These are phyloP conservation scores for Podospora appendiculata DNA, from an alignment of 495 filamentous ascomycete species.

Conservation along the genomic window DNA sequence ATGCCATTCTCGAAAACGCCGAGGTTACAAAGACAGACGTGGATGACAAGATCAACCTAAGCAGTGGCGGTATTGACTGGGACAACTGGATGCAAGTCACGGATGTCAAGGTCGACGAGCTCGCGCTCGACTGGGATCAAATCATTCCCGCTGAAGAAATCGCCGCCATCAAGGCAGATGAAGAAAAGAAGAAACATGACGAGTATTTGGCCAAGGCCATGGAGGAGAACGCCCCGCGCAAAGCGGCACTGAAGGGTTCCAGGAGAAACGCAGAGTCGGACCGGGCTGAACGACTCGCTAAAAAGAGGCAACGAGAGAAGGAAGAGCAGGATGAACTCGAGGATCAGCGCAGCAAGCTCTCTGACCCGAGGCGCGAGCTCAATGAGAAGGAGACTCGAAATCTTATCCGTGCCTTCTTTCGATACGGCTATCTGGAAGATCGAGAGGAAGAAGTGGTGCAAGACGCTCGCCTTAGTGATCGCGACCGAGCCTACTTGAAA, in stretches of 20 bases:
- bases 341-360: constrained; percentile 48
- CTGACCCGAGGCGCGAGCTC: constrained; percentile 78
- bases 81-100: constrained; percentile 95
- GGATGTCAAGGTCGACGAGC: constrained; percentile 86
- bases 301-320: constrained; percentile 80
- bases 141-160: constrained; percentile 94
- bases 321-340: constrained; percentile 53
- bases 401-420: constrained; percentile 76
- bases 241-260: constrained; percentile 47
- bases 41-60: constrained; percentile 50
- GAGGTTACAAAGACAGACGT: constrained; percentile 93
- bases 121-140: constrained; percentile 81
- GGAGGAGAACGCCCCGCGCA: constrained; percentile 79
- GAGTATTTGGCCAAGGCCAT: constrained; percentile 74
- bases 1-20: constrained; percentile 90
- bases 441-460: constrained; percentile 76
- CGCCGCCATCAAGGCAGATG: constrained; percentile 78
- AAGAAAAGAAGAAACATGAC: constrained; percentile 75
- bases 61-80: constrained; percentile 74
- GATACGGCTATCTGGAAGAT: constrained; percentile 82
- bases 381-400: constrained; percentile 87
- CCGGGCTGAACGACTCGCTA: constrained; percentile 81
- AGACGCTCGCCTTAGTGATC: constrained; percentile 72
- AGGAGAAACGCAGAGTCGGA: constrained; percentile 60
- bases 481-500: constrained; percentile 70